phyloP scores from a whole-genome alignment of 1,284 basidiomycete species.

The Trichosporon coremiiforme region DNA sequence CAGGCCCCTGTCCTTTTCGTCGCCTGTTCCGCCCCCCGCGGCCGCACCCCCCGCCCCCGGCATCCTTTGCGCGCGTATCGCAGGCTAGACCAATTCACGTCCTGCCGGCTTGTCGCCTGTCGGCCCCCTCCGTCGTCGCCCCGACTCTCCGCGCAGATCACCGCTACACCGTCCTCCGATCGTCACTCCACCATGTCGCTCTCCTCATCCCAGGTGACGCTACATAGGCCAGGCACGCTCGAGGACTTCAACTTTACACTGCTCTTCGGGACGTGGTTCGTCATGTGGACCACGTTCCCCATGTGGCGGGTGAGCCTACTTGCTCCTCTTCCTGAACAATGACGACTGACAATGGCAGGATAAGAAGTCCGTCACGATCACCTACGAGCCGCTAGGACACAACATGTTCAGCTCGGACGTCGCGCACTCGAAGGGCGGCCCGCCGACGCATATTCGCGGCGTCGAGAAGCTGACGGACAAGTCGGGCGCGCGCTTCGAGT shows the following conservation, averaged over 20 bases:
- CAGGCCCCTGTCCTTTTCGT: constrained; percentile 3
- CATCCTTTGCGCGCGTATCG: neutral
- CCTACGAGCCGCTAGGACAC: constrained; percentile 12
- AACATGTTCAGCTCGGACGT: constrained; percentile 23
- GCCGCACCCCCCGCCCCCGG: neutral
- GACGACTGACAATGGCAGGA: constrained; percentile 10
- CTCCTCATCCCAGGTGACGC: neutral
- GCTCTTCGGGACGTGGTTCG: constrained; percentile 60
- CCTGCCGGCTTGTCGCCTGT: neutral
- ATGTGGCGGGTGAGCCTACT: constrained; percentile 59
- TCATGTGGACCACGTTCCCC: constrained; percentile 59
- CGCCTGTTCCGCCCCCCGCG: neutral
- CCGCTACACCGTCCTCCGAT: neutral
- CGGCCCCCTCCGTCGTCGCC: neutral
- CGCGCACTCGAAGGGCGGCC: constrained; percentile 18
- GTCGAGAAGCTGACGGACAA: constrained; percentile 42
- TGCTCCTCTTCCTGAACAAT: neutral
- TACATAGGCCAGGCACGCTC: constrained; percentile 19
- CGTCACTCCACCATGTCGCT: neutral
- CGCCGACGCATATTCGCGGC: constrained; percentile 50
- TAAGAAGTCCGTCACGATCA: constrained; percentile 20
- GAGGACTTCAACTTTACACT: constrained; percentile 46
- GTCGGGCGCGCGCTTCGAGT: constrained; percentile 58
- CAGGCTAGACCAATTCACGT: constrained; percentile 3
- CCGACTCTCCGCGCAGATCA: neutral